Percentiles rank a stretch among this genome's conserved stretches.
Evolutionary conservation across 2,329 filamentous ascomycete genomes (phyloP).

Genomic region (Colletotrichum theobromicola): DNA sequence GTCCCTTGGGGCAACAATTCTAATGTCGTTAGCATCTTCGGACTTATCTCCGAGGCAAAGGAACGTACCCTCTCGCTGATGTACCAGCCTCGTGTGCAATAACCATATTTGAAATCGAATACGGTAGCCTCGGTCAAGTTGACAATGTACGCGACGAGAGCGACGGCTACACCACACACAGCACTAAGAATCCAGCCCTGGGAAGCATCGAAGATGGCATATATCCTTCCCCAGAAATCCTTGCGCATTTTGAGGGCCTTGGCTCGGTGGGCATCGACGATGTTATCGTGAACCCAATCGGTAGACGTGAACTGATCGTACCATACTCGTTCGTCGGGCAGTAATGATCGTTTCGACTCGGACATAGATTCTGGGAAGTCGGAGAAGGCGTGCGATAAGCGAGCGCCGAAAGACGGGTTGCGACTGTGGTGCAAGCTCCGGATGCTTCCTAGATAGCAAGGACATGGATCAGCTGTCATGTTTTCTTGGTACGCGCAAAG

Average conservation of each 20-base stretch:
- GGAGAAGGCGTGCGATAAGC: constrained; percentile 66
- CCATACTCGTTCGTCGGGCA: constrained; percentile 89
- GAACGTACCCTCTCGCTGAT: constrained; percentile 68
- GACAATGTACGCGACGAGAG: constrained; percentile 84
- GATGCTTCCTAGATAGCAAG: constrained; percentile 36
- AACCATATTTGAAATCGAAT: constrained; percentile 92
- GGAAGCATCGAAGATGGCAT: constrained; percentile 80
- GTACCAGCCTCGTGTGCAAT: constrained; percentile 76
- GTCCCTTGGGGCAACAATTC: constrained; percentile 59
- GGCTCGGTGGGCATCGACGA: constrained; percentile 89
- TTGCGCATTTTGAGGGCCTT: constrained; percentile 82
- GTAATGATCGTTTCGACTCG: constrained; percentile 70
- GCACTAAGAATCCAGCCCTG: constrained; percentile 96
- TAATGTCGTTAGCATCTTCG: constrained; percentile 28
- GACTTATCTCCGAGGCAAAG: neutral
- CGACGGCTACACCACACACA: constrained; percentile 85
- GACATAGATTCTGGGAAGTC: constrained; percentile 63
- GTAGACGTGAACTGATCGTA: constrained; percentile 98
- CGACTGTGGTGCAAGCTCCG: constrained; percentile 57
- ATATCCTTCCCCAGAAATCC: constrained; percentile 81
- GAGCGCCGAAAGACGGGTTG: constrained; percentile 62
- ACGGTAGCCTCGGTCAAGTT: constrained; percentile 85
- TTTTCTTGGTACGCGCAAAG: neutral
- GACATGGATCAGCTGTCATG: neutral
- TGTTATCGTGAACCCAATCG: constrained; percentile 98